phyloP scores from a whole-genome alignment of 1,284 basidiomycete genomes.

The Laetiporus sulphureus region DNA sequence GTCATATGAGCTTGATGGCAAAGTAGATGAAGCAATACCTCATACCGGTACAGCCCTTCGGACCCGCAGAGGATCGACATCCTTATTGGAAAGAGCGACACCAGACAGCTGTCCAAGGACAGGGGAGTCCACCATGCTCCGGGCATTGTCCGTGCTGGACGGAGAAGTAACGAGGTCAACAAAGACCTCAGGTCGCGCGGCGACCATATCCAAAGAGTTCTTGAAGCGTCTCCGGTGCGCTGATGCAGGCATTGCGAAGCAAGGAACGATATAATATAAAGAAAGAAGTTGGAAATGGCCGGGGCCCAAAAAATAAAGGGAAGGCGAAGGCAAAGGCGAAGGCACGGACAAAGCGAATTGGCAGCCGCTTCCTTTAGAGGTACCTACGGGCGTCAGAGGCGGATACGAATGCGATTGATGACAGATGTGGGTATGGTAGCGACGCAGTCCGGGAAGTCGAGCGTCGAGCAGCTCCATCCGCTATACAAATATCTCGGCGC shows the following conservation, averaged over 20 bases:
- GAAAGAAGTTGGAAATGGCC: slow-evolving; percentile 10
- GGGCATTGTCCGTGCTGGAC: slow-evolving; percentile 25
- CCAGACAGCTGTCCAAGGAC: slow-evolving; percentile 11
- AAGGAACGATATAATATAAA: slow-evolving; percentile 9
- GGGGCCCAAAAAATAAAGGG: slow-evolving; percentile 7
- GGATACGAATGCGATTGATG: not conserved
- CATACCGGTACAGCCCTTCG: no score
- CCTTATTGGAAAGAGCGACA: not conserved
- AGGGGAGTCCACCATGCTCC: slow-evolving; percentile 24
- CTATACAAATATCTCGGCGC: no score
- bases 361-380: not conserved
- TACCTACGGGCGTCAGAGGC: no score
- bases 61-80: not conserved
- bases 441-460: not conserved
- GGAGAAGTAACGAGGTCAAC: slow-evolving; percentile 19
- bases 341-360: slow-evolving; percentile 1
- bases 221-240: slow-evolving; percentile 20
- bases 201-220: slow-evolving; percentile 25
- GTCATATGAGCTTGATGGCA: no score
- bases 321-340: slow-evolving; percentile 5
- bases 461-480: not conserved
- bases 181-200: slow-evolving; percentile 26
- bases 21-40: no score
- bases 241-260: slow-evolving; percentile 17
- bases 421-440: slow-evolving; percentile 9